These are phyloP conservation scores for Venturia effusa DNA, from an alignment of 2,329 filamentous ascomycete species.

Conservation along the genomic window DNA sequence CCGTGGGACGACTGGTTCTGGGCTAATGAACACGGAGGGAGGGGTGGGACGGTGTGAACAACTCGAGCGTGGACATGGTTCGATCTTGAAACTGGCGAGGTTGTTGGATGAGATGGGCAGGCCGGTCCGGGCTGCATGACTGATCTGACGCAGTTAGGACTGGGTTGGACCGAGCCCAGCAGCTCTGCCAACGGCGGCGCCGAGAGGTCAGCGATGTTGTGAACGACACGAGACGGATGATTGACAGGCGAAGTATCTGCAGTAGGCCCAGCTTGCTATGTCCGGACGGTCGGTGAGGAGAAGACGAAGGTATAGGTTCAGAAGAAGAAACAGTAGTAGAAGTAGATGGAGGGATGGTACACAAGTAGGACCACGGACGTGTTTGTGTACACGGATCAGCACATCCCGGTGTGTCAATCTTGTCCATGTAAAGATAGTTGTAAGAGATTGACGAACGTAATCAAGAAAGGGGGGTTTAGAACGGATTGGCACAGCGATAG, in stretches of 20 bases:
- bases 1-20: not conserved
- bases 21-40: not conserved
- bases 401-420: not conserved
- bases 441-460: not conserved
- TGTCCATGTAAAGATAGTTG: not conserved
- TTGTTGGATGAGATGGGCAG: not conserved
- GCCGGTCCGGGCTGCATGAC: not conserved
- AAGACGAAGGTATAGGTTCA: not conserved
- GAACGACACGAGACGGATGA: not conserved
- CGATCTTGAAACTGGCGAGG: not conserved
- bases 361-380: too few relatives aligned
- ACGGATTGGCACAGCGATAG: not conserved
- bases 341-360: too few relatives aligned
- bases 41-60: not conserved
- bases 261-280: not conserved
- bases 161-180: too few relatives aligned
- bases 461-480: not conserved
- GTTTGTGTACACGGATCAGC: too few relatives aligned
- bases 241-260: not conserved
- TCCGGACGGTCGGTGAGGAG: not conserved
- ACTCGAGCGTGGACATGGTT: not conserved
- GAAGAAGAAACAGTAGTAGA: too few relatives aligned
- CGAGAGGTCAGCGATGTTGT: not conserved
- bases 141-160: not conserved
- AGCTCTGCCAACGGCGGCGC: too few relatives aligned